Conservation (phyloP, 495 filamentous ascomycete genomes). For the Neurospora sp. region DNA sequence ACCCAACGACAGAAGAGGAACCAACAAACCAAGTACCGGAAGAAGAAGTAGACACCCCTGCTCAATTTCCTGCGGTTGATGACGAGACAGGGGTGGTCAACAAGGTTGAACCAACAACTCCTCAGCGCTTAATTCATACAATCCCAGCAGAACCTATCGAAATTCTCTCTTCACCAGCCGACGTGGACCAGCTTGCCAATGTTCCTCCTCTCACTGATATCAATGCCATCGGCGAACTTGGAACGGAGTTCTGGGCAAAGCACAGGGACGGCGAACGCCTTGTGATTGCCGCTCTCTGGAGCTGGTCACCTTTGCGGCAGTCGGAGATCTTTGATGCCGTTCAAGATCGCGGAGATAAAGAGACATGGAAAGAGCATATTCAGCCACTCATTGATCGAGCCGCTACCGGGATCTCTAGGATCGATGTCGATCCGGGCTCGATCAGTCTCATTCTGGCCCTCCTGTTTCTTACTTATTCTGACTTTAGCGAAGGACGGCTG, state of each 20-base stretch:
- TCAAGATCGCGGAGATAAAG: neutral
- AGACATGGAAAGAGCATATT: constrained; percentile 15
- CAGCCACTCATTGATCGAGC: constrained; percentile 1
- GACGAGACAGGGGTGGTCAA: neutral
- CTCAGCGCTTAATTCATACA: neutral
- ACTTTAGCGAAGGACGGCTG: constrained; percentile 1
- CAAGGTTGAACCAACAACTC: constrained; percentile 1
- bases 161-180: constrained; percentile 8
- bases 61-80: neutral
- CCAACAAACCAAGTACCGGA: neutral
- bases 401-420: neutral
- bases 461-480: constrained; percentile 18
- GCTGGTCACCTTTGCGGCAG: neutral
- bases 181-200: neutral
- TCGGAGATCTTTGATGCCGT: constrained; percentile 2
- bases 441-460: constrained; percentile 5
- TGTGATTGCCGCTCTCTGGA: constrained; percentile 13
- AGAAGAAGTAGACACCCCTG: neutral
- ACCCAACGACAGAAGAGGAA: neutral
- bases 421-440: neutral
- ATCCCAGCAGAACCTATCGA: constrained; percentile 3
- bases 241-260: constrained; percentile 13
- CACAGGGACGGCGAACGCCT: constrained; percentile 15
- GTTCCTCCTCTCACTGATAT: constrained; percentile 6
- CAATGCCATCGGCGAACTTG: constrained; percentile 10